These are phyloP conservation scores for Metschnikowia peoriensis DNA, from an alignment of 805 yeast species.

Conservation along the genomic window DNA sequence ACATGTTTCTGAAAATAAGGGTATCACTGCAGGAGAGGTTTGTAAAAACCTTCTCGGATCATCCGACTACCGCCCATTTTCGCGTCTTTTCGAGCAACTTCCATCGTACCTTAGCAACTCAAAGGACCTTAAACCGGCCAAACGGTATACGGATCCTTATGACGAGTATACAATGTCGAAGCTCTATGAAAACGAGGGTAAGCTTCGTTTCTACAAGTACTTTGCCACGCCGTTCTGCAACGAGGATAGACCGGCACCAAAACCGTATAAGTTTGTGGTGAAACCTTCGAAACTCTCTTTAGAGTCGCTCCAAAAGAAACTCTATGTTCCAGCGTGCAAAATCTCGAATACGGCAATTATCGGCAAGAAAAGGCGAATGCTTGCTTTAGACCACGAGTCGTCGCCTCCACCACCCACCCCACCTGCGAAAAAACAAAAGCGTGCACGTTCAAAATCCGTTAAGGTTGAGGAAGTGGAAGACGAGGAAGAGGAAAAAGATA, in stretches of 20 bases:
- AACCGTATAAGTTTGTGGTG: constrained; percentile 8
- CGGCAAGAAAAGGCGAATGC: constrained; percentile 18
- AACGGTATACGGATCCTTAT: constrained; percentile 28
- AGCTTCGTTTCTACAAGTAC: constrained; percentile 68
- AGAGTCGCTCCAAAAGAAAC: constrained; percentile 17
- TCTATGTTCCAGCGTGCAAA: constrained; percentile 24
- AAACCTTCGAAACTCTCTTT: constrained; percentile 13
- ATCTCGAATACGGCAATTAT: constrained; percentile 22
- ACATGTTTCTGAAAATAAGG: constrained; percentile 40
- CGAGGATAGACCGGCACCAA: constrained; percentile 13
- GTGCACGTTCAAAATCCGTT: not conserved
- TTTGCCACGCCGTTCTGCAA: constrained; percentile 22
- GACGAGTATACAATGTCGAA: constrained; percentile 45
- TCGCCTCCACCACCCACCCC: not conserved
- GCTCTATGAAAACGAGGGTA: constrained; percentile 71
- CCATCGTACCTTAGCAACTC: constrained; percentile 38
- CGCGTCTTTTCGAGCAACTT: constrained; percentile 50
- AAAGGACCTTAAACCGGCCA: constrained; percentile 24
- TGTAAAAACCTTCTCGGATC: constrained; percentile 51
- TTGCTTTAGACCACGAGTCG: not conserved
- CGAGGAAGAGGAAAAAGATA: not conserved
- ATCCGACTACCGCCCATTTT: constrained; percentile 49
- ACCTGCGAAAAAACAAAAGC: constrained; percentile 4
- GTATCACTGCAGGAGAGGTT: constrained; percentile 60
- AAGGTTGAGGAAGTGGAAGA: not conserved